Base-by-base conservation (phyloP, 2,329 filamentous ascomycete genomes). In the Fonsecaea erecta region DNA sequence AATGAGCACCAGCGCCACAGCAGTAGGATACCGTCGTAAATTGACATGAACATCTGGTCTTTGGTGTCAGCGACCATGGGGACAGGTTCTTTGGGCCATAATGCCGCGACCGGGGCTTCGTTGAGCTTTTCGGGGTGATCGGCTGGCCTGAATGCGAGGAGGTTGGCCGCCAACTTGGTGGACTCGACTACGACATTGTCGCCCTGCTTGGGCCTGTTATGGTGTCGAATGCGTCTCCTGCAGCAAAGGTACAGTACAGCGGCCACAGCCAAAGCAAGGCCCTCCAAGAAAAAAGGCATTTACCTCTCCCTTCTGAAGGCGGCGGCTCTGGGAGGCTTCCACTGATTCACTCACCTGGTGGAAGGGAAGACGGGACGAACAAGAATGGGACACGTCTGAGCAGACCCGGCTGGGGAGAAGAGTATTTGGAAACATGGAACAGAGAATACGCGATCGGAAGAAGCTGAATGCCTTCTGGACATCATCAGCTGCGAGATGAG, bases 81-180 rank as follows among this genome's bases (percentile, higher is more conserved):
- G 7, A 64, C 62, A 3, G 62, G 62, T 34, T 64, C 55, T 60
- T 53, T 57, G n/a, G 62, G 62, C 62, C 62, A 64, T 59, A 56
- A n/a, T 28, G 32, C 11, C 7, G 53, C 53, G 9, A 37, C n/a
- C 6, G 30, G 26, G 11, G 18, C 18, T 11, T 56, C 26, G 26
- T 4, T 9, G 16, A 16, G 53, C 30, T 35, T 35, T 11, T 35
- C 30, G 11, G 7, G 53, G 16, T 35, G 16, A 32, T 21, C 5
- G 53, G 5, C 12, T 24, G 32, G 32, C 18, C n/a, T 32, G 35
- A 37, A 56, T 37, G 32, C 16, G 53, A 56, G n/a, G 30, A 34
- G 12, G 21, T n/a, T n/a, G n/a, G n/a, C 16, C 6, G 21, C 18
- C 7, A 48, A 18, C 24, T 48, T 18, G 2, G 4, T 24, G 3